Percentiles rank a stretch among this genome's conserved stretches.
Conservation (phyloP, 352 stramenopile species). For the Phytophthora brassicae region DNA sequence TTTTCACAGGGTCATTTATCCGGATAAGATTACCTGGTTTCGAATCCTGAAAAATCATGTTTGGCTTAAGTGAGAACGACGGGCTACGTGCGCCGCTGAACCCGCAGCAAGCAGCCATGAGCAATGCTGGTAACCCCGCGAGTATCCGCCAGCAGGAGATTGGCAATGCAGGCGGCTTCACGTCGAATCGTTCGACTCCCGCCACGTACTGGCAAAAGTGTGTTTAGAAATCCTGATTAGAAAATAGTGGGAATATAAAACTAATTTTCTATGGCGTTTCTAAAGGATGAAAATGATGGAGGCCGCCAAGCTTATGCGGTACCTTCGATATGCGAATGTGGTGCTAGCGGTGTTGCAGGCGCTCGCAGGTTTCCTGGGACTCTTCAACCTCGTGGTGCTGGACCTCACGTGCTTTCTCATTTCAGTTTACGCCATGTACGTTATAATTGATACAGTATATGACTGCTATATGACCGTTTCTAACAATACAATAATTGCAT, state of each 20-base stretch:
- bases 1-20: no score
- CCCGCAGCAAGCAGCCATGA: conserved; percentile 25
- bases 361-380: conserved; percentile 78
- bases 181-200: conserved; percentile 32
- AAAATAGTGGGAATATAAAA: no score
- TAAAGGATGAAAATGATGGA: conserved; percentile 70
- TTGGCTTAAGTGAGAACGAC: conserved; percentile 27
- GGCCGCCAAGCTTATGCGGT: conserved; percentile 69
- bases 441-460: conserved; percentile 7
- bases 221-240: neutral
- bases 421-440: conserved; percentile 85
- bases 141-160: conserved; percentile 33
- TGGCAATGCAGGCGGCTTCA: conserved; percentile 30
- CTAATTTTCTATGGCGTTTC: conserved; percentile 9
- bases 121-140: conserved; percentile 19
- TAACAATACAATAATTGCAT: conserved; percentile 6
- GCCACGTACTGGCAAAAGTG: conserved; percentile 50
- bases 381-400: conserved; percentile 85
- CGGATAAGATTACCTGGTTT: no score
- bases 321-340: conserved; percentile 84
- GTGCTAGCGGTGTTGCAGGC: conserved; percentile 78
- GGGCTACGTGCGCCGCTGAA: conserved; percentile 38
- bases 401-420: conserved; percentile 89
- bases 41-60: conserved; percentile 29
- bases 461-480: neutral